Evolutionary conservation across 2,329 filamentous ascomycete species (phyloP).

Genomic region (Aureobasidium mangrovei): DNA sequence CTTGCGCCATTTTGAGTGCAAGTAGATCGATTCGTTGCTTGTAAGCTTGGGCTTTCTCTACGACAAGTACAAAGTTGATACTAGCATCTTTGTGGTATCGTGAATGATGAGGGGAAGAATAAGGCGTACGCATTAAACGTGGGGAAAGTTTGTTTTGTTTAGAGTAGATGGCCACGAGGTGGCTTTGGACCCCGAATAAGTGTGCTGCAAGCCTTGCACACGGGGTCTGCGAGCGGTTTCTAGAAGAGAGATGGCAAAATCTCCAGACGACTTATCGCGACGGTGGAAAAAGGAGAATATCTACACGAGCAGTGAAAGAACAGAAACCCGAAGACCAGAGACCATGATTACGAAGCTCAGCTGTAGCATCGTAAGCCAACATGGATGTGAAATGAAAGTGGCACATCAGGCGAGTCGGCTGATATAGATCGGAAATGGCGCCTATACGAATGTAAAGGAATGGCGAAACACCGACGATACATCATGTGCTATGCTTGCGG

Average conservation of each 20-base stretch:
- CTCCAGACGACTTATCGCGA: neutral
- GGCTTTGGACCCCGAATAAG: neutral
- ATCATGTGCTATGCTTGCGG: neutral
- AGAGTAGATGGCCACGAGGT: neutral
- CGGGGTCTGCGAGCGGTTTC: slow-evolving; percentile 1
- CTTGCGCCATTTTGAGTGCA: no score
- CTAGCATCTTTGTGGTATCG: no score
- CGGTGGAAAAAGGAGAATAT: neutral
- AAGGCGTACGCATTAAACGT: neutral
- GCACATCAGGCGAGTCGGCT: neutral
- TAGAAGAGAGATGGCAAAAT: slow-evolving; percentile 1
- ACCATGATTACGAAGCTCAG: neutral
- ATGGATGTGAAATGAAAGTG: neutral
- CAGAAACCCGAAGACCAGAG: neutral
- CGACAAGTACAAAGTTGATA: no score
- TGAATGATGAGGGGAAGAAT: no score
- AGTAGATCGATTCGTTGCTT: no score
- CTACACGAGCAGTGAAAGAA: neutral
- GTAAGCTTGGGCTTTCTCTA: no score
- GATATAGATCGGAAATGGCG: neutral
- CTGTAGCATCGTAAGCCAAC: neutral
- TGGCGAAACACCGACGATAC: neutral
- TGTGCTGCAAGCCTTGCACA: neutral
- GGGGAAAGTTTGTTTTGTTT: neutral
- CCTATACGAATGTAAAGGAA: neutral